phyloP scores from a whole-genome alignment of 1,139 yeast species.

The Debaryomycetaceae sp. region DNA sequence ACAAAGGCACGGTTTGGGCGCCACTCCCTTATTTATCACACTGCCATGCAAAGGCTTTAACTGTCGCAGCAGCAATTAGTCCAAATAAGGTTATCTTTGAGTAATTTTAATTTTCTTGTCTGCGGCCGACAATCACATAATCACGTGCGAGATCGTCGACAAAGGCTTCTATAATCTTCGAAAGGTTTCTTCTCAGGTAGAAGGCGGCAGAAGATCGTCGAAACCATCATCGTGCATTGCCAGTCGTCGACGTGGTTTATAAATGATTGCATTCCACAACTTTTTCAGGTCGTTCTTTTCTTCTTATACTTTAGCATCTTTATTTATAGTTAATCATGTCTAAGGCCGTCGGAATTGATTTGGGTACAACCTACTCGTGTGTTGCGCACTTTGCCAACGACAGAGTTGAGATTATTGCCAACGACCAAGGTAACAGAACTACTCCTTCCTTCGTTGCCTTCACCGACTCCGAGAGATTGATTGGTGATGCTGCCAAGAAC shows the following conservation, averaged over 20 bases:
- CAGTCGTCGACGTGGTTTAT: constrained; percentile 8
- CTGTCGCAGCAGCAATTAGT: neutral
- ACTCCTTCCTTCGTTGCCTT: constrained; percentile 69
- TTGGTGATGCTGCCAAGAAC: constrained; percentile 71
- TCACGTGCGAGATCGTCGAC: too few relatives aligned
- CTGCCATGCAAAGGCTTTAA: too few relatives aligned
- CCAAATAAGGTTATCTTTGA: neutral
- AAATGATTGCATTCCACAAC: constrained; percentile 6
- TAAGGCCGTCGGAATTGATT: constrained; percentile 95
- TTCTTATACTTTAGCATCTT: constrained; percentile 1
- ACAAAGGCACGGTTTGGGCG: too few relatives aligned
- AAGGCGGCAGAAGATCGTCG: constrained; percentile 9
- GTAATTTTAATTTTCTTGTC: neutral
- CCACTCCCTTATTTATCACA: too few relatives aligned
- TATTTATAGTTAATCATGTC: constrained; percentile 8
- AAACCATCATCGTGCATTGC: constrained; percentile 3
- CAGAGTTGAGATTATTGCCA: constrained; percentile 83
- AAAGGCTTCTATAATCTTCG: neutral
- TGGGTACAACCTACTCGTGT: constrained; percentile 98
- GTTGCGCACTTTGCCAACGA: constrained; percentile 93
- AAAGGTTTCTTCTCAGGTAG: constrained; percentile 2
- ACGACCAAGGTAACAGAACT: constrained; percentile 98
- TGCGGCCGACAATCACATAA: neutral
- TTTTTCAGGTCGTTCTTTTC: constrained; percentile 4
- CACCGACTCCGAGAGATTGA: constrained; percentile 62